Evolutionary conservation across 2,329 filamentous ascomycete species (phyloP), one percentile per base, ranked within the genome.

Genomic region (Aureobasidium sp.): DNA sequence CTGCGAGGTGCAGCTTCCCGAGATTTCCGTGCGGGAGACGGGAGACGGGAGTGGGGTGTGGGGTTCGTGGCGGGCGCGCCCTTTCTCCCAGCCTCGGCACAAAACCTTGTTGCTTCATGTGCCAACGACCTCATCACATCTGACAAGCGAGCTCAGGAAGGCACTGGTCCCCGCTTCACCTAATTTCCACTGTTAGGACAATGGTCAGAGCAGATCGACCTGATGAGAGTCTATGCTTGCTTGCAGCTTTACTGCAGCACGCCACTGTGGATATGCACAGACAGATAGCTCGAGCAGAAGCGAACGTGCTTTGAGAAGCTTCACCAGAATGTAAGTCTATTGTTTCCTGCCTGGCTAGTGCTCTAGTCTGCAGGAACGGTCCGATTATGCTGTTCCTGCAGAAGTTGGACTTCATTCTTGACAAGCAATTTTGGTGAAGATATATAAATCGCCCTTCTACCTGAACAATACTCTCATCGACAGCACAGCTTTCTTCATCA

Each of bases 241-340:
- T n/a, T 7, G 34, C 51, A 42, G 34, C 49, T 22, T 20, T 56
- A 56, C 39, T 27, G 39, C 27, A 22, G 14, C 34, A 44, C 52
- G 52, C 52, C 52, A 56, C 52, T 44, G 27, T 44, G 52, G 5
- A 44, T 44, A 25, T 44, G 52, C 52, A 56, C 39, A 56, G 52
- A 56, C 39, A 5, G n/a, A 31, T 27, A 56, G 52, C 37, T 42
- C 14, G 6, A 29, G 14, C 6, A 55, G 52, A 44, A 55, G 52
- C 52, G 52, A 55, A 42, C 25, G 22, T 55, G 31, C 37, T 42
- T 25, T n/a, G 44, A 34, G 52, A 56, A 56, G 39, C 52, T 44
- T 44, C 39, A 22, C 31, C 52, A 56, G 39, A 34, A 12, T 11
- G 2, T 29, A 44, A 44, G 52, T 56, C 52, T 56, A 56, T 56